These are phyloP conservation scores for Alternaria gaisen DNA, from an alignment of 2,329 filamentous ascomycete genomes.

Conservation along the genomic window DNA sequence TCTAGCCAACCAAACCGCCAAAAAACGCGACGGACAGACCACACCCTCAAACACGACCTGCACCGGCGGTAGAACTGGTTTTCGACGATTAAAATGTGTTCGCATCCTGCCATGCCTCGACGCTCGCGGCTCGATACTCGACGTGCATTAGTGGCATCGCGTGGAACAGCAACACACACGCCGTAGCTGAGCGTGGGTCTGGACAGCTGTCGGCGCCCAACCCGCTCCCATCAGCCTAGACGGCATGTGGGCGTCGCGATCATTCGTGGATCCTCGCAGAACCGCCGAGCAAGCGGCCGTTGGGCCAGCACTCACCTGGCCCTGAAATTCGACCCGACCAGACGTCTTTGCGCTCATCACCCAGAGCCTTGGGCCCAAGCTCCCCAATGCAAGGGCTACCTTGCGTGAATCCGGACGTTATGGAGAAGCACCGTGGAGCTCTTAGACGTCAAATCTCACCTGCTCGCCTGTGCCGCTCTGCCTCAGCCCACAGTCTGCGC, in stretches of 20 bases:
- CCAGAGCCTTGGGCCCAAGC: conserved; percentile 21
- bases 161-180: conserved; percentile 12
- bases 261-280: conserved; percentile 8
- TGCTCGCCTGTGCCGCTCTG: conserved; percentile 5
- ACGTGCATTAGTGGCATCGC: conserved; percentile 2
- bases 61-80: background rate
- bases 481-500: background rate
- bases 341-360: conserved; percentile 20
- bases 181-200: conserved; percentile 6
- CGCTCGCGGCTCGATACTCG: background rate
- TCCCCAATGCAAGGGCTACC: conserved; percentile 10
- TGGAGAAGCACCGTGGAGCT: background rate
- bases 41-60: background rate
- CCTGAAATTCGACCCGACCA: conserved; percentile 9
- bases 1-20: conserved; percentile 21
- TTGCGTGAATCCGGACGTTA: conserved; percentile 9
- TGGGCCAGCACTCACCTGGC: conserved; percentile 10
- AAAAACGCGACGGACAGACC: background rate
- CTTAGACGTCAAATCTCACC: background rate
- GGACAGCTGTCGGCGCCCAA: conserved; percentile 14
- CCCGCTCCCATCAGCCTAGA: conserved; percentile 7
- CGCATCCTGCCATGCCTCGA: conserved; percentile 6
- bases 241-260: background rate
- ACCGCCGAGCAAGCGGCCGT: conserved; percentile 12
- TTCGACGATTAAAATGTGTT: conserved; percentile 3